Percentiles rank a stretch among this genome's conserved stretches.
These are phyloP conservation scores for Linum trigynum DNA, from an alignment of 345 rosid species.

Conservation along the genomic window DNA sequence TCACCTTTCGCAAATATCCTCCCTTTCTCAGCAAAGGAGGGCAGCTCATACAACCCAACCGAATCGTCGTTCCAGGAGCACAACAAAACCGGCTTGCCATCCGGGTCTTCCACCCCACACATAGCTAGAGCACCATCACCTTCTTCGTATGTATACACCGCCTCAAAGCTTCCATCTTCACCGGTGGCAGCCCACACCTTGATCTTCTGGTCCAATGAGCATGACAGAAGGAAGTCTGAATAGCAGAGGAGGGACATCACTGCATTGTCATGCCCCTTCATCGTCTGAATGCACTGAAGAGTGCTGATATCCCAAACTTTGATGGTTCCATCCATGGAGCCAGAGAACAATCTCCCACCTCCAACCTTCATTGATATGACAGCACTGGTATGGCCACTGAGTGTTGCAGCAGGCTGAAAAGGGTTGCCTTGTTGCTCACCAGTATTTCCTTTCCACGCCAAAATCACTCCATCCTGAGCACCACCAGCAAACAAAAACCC, in stretches of 20 bases:
- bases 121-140: conserved; percentile 2
- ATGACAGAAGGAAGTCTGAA: conserved; percentile 3
- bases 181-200: conserved; percentile 8
- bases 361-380: conserved; percentile 8
- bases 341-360: conserved; percentile 6
- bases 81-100: neutral
- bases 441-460: neutral
- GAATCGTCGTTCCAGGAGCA: neutral
- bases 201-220: conserved; percentile 11
- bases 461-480: neutral
- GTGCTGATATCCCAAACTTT: conserved; percentile 13
- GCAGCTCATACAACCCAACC: neutral
- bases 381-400: conserved; percentile 6
- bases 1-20: neutral
- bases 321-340: conserved; percentile 13
- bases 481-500: neutral
- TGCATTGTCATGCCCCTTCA: conserved; percentile 11
- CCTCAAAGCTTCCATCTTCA: conserved; percentile 6
- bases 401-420: neutral
- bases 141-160: conserved; percentile 7
- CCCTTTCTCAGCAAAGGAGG: neutral
- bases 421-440: neutral
- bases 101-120: conserved; percentile 10
- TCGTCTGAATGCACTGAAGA: neutral
- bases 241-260: conserved; percentile 19